A percentile compares a stretch with the other conserved stretches of the same genome.
Evolutionary conservation across 768 basidiomycete species (phyloP).

Genomic region (Phlebiopsis flavidoalba): DNA sequence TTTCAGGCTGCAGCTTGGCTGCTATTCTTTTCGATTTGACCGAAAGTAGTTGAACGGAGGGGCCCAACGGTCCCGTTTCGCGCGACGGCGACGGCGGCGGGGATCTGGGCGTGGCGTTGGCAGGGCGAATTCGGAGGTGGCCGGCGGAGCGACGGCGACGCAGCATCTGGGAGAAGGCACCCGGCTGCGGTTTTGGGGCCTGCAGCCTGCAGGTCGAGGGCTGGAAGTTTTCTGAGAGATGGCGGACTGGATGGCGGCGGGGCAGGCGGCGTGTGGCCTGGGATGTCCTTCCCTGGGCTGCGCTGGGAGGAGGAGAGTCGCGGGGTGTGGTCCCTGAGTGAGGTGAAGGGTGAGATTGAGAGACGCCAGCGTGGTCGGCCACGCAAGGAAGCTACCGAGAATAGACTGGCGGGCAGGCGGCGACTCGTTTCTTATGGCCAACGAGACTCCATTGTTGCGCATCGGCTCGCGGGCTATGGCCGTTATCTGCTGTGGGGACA

Average conservation of each 20-base stretch:
- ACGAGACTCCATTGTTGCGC: constrained; percentile 23
- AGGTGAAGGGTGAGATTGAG: constrained; percentile 47
- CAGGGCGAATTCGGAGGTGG: constrained; percentile 39
- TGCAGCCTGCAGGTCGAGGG: constrained; percentile 25
- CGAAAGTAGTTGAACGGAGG: constrained; percentile 18
- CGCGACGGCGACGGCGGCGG: constrained; percentile 19
- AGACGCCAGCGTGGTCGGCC: constrained; percentile 63
- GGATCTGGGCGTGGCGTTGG: constrained; percentile 24
- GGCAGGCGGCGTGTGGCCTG: constrained; percentile 34
- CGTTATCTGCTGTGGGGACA: constrained; percentile 1
- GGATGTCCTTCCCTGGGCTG: constrained; percentile 24
- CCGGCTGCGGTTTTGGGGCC: constrained; percentile 25
- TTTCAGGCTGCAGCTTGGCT: not conserved
- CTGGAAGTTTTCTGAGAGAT: constrained; percentile 28
- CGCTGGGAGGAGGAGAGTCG: constrained; percentile 39
- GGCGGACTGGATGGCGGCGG: constrained; percentile 28
- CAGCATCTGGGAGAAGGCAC: constrained; percentile 55
- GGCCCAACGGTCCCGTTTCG: constrained; percentile 23
- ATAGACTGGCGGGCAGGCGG: constrained; percentile 53
- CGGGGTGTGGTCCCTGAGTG: constrained; percentile 31
- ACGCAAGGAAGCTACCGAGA: constrained; percentile 67
- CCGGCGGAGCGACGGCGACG: constrained; percentile 63
- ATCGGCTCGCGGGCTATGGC: not conserved
- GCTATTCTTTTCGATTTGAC: no score
- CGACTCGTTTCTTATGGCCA: constrained; percentile 24